phyloP scores from a whole-genome alignment of 805 yeast genomes.

The Starmerella asiatica region DNA sequence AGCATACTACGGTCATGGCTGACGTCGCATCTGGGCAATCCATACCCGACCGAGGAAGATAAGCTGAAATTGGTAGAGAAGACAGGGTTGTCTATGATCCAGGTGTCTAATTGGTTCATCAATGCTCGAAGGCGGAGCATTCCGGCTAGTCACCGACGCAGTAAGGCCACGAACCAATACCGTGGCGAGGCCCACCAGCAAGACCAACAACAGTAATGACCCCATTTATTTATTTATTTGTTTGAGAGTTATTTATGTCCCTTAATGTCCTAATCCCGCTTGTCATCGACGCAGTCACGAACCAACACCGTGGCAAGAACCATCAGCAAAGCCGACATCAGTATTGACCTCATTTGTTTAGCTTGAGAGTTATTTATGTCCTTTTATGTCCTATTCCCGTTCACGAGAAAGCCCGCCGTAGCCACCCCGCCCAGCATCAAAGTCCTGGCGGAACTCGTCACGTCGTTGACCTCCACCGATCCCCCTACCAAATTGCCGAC shows the following conservation, averaged over 20 bases:
- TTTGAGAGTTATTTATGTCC: neutral
- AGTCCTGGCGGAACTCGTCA: constrained; percentile 43
- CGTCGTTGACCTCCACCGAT: constrained; percentile 81
- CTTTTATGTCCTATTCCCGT: neutral
- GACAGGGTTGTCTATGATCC: constrained; percentile 71
- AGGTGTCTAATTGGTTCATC: constrained; percentile 76
- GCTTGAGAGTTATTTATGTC: neutral
- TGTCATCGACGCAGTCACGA: constrained; percentile 17
- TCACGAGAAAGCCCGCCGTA: constrained; percentile 25
- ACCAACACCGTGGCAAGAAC: neutral
- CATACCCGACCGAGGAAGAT: constrained; percentile 72
- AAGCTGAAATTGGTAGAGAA: constrained; percentile 52
- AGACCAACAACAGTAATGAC: neutral
- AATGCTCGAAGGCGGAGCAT: constrained; percentile 72
- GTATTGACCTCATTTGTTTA: neutral
- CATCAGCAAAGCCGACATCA: neutral
- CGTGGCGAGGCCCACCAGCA: neutral
- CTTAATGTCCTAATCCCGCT: constrained; percentile 34
- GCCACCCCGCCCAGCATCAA: constrained; percentile 35
- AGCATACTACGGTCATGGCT: constrained; percentile 63
- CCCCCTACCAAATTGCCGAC: constrained; percentile 93
- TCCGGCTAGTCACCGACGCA: constrained; percentile 24
- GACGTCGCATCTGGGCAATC: constrained; percentile 57
- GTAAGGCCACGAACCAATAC: constrained; percentile 8
- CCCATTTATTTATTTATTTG: neutral